Evolutionary conservation across 768 basidiomycete species (phyloP).

Genomic region (Lactarius pseudohatsudake): DNA sequence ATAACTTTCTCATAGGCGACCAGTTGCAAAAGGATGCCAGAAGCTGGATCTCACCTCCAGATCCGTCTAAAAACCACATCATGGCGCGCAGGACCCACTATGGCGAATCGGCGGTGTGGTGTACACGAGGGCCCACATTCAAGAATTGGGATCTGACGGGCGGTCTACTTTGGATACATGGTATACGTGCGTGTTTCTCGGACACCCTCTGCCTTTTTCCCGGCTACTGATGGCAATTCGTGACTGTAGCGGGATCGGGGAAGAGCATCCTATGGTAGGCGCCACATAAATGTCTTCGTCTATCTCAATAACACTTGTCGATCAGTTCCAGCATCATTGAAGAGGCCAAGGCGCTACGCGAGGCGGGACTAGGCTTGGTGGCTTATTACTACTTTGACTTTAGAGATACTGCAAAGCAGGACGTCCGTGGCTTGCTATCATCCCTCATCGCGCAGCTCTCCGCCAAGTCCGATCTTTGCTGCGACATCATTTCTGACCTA

Average conservation of each 20-base stretch:
- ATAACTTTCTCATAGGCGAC: background rate
- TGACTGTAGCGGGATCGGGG: constrained; percentile 6
- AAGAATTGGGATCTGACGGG: background rate
- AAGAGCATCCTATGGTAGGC: constrained; percentile 13
- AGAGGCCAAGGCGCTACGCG: background rate
- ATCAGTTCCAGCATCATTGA: constrained; percentile 7
- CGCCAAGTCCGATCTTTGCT: constrained; percentile 2
- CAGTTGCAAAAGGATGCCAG: background rate
- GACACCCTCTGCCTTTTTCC: no score
- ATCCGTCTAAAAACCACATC: constrained; percentile 14
- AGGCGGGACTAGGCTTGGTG: background rate
- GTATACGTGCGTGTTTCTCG: background rate
- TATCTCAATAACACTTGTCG: background rate
- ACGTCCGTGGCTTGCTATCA: constrained; percentile 1
- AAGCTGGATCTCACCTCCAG: constrained; percentile 13
- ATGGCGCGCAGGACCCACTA: background rate
- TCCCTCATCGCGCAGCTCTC: background rate
- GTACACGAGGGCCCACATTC: background rate
- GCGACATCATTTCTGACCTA: background rate
- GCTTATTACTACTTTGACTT: constrained; percentile 12
- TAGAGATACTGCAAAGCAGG: background rate
- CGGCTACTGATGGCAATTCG: background rate
- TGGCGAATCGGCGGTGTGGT: background rate
- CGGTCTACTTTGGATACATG: constrained; percentile 1
- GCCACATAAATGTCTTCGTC: background rate